Base-by-base conservation (phyloP, 129 eudicot species). In the Helianthus tuberosus region DNA sequence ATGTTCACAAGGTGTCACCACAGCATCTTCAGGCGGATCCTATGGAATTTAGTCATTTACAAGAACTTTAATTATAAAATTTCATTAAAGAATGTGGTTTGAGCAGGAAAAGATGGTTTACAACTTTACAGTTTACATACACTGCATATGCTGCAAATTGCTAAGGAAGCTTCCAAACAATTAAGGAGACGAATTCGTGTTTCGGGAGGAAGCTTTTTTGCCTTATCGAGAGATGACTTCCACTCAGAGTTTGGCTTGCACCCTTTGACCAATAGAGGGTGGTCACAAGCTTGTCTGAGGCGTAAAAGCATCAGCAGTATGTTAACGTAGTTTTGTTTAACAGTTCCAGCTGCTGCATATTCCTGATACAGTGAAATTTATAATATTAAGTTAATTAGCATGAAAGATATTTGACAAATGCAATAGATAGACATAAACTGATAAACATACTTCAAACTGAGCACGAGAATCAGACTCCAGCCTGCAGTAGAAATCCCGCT, bases 1-100 rank as follows among this genome's bases (percentile, higher is more conserved):
- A 70, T 95, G 99, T 55, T 86, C 97, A 78, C 99, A 95, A 57
- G 75, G 79, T 27, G 97, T 85, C 11, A 95, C 97, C 14, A 91
- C 99, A 44, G 99, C 97, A 84, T 91, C 99, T 84, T 95, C 99
- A 62, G 99, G 97, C 58, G 96, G 92, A 72, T 91, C 99, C 99
- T 94, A 86, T 41, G 65, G 27, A 77, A 58, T 13, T 13, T 46
- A 49, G 36, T 32, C 14, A 69, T 41, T 41, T 43, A 43, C 47
- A 43, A 71, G 10, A 49, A 32, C 35, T 46, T 27, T 35, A n/a
- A 16, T 69, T 12, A 57, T 29, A 12, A 32, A 47, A 48, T 25
- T 46, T 50, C 48, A 62, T 13, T 5, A 61, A 32, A 35, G 17
- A 61, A 59, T 59, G 64, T 61, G 44, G 66, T 60, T 60, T 60